Percentiles rank a stretch among this genome's conserved stretches.
phyloP scores from a whole-genome alignment of 495 filamentous ascomycete genomes.

The Penicillium ochrochloron region DNA sequence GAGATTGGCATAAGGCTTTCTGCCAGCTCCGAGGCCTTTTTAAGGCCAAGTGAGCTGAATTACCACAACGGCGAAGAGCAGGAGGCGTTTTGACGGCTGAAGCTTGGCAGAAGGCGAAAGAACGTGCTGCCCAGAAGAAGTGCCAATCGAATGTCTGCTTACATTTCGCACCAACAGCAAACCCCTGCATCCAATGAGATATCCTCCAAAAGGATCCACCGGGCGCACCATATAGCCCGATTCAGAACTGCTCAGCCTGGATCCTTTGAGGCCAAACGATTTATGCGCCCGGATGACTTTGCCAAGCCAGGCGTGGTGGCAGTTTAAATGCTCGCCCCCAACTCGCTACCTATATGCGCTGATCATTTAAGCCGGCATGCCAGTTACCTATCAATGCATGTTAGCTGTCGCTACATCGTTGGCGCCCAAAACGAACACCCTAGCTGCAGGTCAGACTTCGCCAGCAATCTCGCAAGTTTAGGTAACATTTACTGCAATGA shows the following conservation, averaged over 20 bases:
- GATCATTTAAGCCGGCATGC: background rate
- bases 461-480: background rate
- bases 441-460: background rate
- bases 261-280: background rate
- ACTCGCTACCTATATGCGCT: background rate
- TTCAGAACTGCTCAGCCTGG: slow-evolving; percentile 6
- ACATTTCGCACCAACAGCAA: background rate
- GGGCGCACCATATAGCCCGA: slow-evolving; percentile 16
- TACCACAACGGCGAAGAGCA: background rate
- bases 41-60: background rate
- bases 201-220: background rate
- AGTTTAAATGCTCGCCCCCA: background rate
- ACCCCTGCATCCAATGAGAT: slow-evolving; percentile 7
- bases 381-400: background rate
- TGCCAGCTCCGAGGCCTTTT: background rate
- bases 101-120: slow-evolving; percentile 9
- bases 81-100: slow-evolving; percentile 8
- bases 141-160: background rate
- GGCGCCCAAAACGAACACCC: background rate
- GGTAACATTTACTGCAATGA: too few species aligned
- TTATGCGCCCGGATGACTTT: slow-evolving; percentile 5
- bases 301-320: background rate
- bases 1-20: background rate
- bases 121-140: background rate
- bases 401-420: background rate